Percentiles rank a stretch among this genome's conserved stretches.
These are phyloP conservation scores for Trametes villosa DNA, from an alignment of 768 basidiomycete genomes.

Conservation along the genomic window DNA sequence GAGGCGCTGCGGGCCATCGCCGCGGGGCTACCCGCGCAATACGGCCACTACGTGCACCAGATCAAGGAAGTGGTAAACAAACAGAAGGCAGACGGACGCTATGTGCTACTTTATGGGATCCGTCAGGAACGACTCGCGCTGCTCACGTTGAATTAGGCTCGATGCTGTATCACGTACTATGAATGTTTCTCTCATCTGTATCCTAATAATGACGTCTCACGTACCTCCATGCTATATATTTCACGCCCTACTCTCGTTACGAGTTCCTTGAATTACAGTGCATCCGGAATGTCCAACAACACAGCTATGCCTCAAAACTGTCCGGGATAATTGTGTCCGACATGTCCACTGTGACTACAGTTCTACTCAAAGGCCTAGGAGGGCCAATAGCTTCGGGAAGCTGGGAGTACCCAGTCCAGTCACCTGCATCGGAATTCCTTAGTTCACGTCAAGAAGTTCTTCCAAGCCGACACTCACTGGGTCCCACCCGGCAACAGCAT, in stretches of 20 bases:
- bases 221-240: background rate
- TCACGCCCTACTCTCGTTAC: no score
- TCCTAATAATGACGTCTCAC: background rate
- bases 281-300: no score
- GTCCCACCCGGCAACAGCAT: constrained; percentile 38
- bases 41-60: constrained; percentile 65
- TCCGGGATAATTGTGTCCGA: background rate
- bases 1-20: constrained; percentile 70
- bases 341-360: no score
- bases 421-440: constrained; percentile 13
- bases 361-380: background rate
- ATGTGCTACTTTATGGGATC: constrained; percentile 23
- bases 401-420: constrained; percentile 40
- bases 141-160: constrained; percentile 13
- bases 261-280: no score
- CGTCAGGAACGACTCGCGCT: constrained; percentile 23
- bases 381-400: background rate
- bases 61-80: constrained; percentile 68
- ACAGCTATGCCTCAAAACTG: no score
- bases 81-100: constrained; percentile 61
- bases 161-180: constrained; percentile 5
- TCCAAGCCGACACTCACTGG: constrained; percentile 28
- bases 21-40: constrained; percentile 57
- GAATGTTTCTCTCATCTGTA: background rate
- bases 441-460: background rate